Conservation (phyloP, 139 green algal genomes). For the Chlamydomonas sp. region DNA sequence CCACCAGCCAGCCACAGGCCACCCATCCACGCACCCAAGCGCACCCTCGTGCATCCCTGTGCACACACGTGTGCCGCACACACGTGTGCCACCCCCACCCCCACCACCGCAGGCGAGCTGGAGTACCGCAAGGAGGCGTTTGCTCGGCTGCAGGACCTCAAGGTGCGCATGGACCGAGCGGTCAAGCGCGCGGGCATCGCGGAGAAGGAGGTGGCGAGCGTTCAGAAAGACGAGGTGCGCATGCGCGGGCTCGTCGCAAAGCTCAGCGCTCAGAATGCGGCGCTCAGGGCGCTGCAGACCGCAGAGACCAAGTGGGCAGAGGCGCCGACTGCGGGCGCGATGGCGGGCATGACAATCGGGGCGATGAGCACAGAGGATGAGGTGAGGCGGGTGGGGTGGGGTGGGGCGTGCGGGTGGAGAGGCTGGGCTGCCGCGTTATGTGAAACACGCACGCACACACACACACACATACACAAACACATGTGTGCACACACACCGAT, state of each 20-base stretch:
- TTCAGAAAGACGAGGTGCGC: conserved; percentile 19
- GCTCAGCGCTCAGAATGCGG: neutral
- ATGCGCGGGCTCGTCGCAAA: conserved; percentile 12
- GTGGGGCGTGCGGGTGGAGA: too few relatives aligned
- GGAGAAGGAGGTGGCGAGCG: conserved; percentile 6
- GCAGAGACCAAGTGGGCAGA: neutral
- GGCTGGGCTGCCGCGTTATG: too few relatives aligned
- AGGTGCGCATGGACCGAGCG: conserved; percentile 12
- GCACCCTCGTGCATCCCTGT: too few relatives aligned
- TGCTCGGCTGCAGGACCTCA: conserved; percentile 24
- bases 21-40: too few relatives aligned
- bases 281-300: neutral
- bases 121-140: conserved; percentile 17
- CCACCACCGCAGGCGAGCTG: conserved; percentile 26
- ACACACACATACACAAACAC: too few relatives aligned
- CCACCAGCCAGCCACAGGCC: too few relatives aligned
- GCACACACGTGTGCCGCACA: too few relatives aligned
- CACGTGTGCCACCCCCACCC: too few relatives aligned
- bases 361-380: conserved; percentile 2
- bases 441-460: too few relatives aligned
- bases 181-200: conserved; percentile 6
- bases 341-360: neutral
- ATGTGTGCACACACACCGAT: too few relatives aligned
- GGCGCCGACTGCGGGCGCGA: neutral
- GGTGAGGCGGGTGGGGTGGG: neutral